Evolutionary conservation across 371 early-diverging fungal species (phyloP), one percentile per base, ranked within the genome.

Genomic region (Capillidium rhysosporum): DNA sequence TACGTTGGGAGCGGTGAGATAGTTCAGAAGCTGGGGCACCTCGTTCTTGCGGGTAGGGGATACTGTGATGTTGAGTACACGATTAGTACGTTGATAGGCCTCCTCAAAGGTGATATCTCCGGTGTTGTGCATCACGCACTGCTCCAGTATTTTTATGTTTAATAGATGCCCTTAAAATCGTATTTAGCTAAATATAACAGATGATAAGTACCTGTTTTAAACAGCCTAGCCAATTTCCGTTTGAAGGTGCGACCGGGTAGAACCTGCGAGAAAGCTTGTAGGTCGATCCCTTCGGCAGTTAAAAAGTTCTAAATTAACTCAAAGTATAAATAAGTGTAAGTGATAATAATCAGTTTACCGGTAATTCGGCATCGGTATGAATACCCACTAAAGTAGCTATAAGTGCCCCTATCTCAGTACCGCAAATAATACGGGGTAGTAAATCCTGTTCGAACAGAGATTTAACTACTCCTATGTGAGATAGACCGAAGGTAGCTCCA

Each of bases 91-190:
- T 10, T 61, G 62, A 61, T 72, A 82, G 16, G 84, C 81, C 64
- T 84, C 82, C 72, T 77, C 77, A 56, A 82, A 82, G 9, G 82
- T 82, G 18, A 82, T 46, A 28, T 80, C 78, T 1, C 81, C 84
- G 1, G 77, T 73, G 48, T 84, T 82, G n/a, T 57, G 63, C 18
- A 70, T 59, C 5, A 81, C 76, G 65, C 79, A 81, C 12, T 75
- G 68, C 61, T 80, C 73, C 20, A 84, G 58, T 12, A 81, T 79
- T 30, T 69, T 70, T 58, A 80, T 74, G 55, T 84, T 81, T 64
- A 82, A 68, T 34, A 82, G 54, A 56, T 80, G 75, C 4, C 84
- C 80, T 80, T 52, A 9, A 2, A 45, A 52, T 21, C 21, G 8
- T 12, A 14, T 39, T 28, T 28, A 55, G 9, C 25, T 39, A 40